Percentiles rank a stretch among this genome's conserved stretches.
These are phyloP conservation scores for Aspergillus aculeatinus DNA, from an alignment of 2,329 filamentous ascomycete species.

Conservation along the genomic window DNA sequence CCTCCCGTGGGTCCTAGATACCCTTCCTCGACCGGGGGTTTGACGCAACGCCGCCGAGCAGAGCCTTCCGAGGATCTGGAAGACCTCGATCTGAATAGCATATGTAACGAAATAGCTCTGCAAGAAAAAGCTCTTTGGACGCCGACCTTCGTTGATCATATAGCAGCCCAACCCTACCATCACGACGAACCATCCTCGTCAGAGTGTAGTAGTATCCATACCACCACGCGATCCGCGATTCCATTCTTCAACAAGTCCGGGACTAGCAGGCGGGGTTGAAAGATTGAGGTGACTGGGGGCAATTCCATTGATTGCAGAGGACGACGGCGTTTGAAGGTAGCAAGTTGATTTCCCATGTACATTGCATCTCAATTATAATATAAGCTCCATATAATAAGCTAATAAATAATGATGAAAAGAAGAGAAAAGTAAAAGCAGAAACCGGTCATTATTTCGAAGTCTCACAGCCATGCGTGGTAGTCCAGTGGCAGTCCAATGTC, in stretches of 20 bases:
- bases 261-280: too few species aligned
- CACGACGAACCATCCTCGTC: neutral
- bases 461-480: neutral
- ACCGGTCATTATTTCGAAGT: neutral
- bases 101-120: neutral
- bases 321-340: too few species aligned
- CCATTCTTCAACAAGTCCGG: neutral
- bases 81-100: neutral
- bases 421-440: neutral
- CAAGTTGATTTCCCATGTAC: neutral
- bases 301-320: too few species aligned
- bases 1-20: neutral
- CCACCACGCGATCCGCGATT: neutral
- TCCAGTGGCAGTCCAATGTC: neutral
- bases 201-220: neutral
- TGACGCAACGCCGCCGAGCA: neutral
- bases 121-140: constrained; percentile 8
- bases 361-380: neutral
- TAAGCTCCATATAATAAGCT: neutral
- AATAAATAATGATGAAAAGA: neutral
- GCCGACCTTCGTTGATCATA: neutral
- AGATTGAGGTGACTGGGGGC: neutral
- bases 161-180: neutral
- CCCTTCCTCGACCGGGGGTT: neutral
- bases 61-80: neutral